Evolutionary conservation across 257 asterid species (phyloP).

Genomic region (Ajuga chamaepitys): DNA sequence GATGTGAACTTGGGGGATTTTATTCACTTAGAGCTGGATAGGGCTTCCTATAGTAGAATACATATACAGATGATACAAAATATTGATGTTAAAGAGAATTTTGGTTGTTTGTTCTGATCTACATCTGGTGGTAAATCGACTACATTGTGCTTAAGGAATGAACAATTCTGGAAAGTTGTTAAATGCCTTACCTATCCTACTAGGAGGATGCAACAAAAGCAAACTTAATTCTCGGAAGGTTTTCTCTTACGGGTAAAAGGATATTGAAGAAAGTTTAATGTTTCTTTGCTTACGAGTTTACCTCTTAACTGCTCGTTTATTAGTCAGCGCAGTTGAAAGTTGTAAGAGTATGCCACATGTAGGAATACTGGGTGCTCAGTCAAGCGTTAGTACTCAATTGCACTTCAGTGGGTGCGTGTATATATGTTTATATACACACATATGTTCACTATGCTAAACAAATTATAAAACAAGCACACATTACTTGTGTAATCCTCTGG

Average conservation of each 20-base stretch:
- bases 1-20: background rate
- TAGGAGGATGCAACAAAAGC: too few relatives aligned
- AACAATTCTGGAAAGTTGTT: background rate
- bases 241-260: background rate
- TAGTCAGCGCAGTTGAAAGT: too few relatives aligned
- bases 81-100: too few relatives aligned
- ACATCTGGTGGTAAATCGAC: background rate
- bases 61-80: too few relatives aligned
- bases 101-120: background rate
- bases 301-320: background rate
- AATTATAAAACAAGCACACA: background rate
- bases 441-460: background rate
- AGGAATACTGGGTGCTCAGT: too few relatives aligned
- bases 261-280: background rate
- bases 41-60: too few relatives aligned
- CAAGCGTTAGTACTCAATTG: too few relatives aligned
- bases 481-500: background rate
- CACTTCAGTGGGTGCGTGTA: too few relatives aligned
- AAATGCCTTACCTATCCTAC: too few relatives aligned
- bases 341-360: too few relatives aligned
- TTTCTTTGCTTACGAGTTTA: background rate
- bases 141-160: background rate
- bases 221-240: background rate
- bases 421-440: background rate
- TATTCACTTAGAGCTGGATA: too few relatives aligned